These are phyloP conservation scores for Daldinia childiae DNA, from an alignment of 495 filamentous ascomycete species.

Conservation along the genomic window DNA sequence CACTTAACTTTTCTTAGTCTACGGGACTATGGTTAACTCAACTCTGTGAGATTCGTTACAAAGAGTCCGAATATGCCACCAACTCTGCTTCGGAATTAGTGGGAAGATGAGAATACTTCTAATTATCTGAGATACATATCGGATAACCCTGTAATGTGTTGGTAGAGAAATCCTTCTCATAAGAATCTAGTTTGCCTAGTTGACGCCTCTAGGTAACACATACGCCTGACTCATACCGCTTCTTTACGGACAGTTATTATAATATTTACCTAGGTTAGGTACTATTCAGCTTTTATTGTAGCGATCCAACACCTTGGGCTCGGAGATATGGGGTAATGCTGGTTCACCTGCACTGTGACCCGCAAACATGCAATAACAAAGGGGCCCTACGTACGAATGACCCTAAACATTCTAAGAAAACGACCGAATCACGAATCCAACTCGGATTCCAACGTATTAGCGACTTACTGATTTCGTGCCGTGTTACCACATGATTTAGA, in stretches of 20 bases:
- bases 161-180: constrained; percentile 23
- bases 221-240: constrained; percentile 24
- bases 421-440: constrained; percentile 20
- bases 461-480: constrained; percentile 42
- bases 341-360: constrained; percentile 20
- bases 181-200: constrained; percentile 7
- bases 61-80: neutral
- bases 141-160: neutral
- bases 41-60: neutral
- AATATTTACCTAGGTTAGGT: neutral
- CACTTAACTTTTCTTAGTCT: constrained; percentile 4
- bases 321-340: constrained; percentile 1
- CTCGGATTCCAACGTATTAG: constrained; percentile 14
- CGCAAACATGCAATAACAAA: constrained; percentile 38
- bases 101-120: neutral
- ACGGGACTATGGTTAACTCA: constrained; percentile 4
- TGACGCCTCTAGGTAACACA: neutral
- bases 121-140: neutral
- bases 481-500: constrained; percentile 37
- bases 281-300: constrained; percentile 10
- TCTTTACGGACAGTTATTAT: constrained; percentile 5
- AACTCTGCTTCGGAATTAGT: neutral
- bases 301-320: constrained; percentile 29
- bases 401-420: constrained; percentile 18
- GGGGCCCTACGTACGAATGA: constrained; percentile 19